phyloP scores from a whole-genome alignment of 2,329 filamentous ascomycete genomes.

The Xylariaceae sp. region DNA sequence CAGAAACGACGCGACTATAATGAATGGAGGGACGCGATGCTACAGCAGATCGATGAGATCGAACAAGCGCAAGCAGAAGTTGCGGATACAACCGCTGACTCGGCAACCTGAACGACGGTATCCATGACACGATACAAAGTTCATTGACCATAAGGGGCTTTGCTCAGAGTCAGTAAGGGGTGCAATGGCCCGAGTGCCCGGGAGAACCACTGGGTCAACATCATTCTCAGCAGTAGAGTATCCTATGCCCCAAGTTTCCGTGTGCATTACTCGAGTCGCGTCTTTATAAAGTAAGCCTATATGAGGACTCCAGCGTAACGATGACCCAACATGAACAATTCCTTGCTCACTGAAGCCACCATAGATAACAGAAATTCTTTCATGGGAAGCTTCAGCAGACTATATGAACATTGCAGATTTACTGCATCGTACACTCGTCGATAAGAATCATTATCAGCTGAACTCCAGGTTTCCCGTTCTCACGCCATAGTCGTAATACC shows the following conservation, averaged over 20 bases:
- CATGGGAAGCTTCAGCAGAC: neutral
- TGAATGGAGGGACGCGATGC: slow-evolving; percentile 58
- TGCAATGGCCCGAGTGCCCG: neutral
- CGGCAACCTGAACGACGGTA: slow-evolving; percentile 7
- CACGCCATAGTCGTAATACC: too few relatives aligned
- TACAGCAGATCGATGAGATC: slow-evolving; percentile 49
- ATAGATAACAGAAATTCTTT: neutral
- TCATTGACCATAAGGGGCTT: neutral
- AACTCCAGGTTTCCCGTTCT: too few relatives aligned
- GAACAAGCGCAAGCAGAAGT: slow-evolving; percentile 30
- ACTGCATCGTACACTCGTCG: too few relatives aligned
- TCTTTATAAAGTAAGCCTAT: neutral
- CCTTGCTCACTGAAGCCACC: neutral
- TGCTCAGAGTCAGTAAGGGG: neutral
- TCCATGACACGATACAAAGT: neutral
- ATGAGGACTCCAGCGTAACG: neutral
- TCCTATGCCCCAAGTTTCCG: neutral
- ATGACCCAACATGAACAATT: neutral
- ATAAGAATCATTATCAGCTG: too few relatives aligned
- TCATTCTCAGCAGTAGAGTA: neutral
- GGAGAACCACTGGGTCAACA: neutral
- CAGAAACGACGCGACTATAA: slow-evolving; percentile 55
- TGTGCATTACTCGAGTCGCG: neutral
- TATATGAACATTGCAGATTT: too few relatives aligned
- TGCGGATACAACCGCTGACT: slow-evolving; percentile 20